Percentiles rank a stretch among this genome's conserved stretches.
These are phyloP conservation scores for Leccinum colubrinum DNA, from an alignment of 1,284 basidiomycete species.

Conservation along the genomic window DNA sequence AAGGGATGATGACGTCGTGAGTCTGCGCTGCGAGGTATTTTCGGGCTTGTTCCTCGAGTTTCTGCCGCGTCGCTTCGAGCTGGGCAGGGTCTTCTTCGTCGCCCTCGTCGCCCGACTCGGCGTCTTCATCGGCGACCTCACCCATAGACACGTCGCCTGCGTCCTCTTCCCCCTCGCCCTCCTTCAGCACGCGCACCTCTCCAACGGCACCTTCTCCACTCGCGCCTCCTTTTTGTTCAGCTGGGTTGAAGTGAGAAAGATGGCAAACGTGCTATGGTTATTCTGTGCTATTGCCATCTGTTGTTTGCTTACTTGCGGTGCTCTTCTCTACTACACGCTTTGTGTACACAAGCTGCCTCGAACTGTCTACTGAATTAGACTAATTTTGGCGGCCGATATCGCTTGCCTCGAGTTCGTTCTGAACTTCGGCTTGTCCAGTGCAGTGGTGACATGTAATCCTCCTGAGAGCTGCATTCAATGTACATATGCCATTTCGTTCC, in stretches of 20 bases:
- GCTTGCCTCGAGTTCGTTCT: too few relatives aligned
- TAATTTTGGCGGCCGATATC: background rate
- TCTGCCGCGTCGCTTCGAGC: slow-evolving; percentile 72
- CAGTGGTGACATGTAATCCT: too few relatives aligned
- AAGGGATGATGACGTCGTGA: slow-evolving; percentile 95
- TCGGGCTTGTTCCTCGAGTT: slow-evolving; percentile 83
- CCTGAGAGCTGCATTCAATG: too few relatives aligned
- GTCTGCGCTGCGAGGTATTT: slow-evolving; percentile 97
- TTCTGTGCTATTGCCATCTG: slow-evolving; percentile 25
- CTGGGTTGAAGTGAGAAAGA: slow-evolving; percentile 28
- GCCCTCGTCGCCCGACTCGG: slow-evolving; percentile 54
- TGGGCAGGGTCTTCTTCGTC: slow-evolving; percentile 81
- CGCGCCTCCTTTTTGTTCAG: slow-evolving; percentile 47
- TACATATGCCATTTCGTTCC: too few relatives aligned
- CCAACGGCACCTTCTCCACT: slow-evolving; percentile 41
- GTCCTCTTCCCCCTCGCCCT: slow-evolving; percentile 63
- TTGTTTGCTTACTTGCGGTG: slow-evolving; percentile 16
- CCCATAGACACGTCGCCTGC: slow-evolving; percentile 71
- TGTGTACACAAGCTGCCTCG: slow-evolving; percentile 16
- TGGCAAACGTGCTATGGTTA: slow-evolving; percentile 23
- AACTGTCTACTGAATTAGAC: slow-evolving; percentile 15
- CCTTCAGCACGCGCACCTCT: slow-evolving; percentile 51
- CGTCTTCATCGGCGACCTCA: slow-evolving; percentile 66
- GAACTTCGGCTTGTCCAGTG: too few relatives aligned
- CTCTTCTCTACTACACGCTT: slow-evolving; percentile 4